phyloP scores from a whole-genome alignment of 1,284 basidiomycete genomes.

The Ceratobasidium sp. region DNA sequence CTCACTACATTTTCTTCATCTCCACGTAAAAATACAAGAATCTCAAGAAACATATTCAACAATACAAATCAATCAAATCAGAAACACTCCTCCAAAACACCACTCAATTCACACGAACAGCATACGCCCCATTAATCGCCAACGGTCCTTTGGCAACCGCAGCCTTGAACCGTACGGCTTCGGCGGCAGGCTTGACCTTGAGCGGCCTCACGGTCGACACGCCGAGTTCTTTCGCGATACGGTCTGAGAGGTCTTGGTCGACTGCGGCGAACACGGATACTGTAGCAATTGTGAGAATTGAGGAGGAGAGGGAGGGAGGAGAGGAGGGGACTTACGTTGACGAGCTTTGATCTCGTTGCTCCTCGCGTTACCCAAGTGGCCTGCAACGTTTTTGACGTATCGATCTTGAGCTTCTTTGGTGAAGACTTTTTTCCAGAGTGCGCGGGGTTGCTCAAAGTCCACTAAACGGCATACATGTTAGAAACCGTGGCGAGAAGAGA shows the following conservation, averaged over 20 bases:
- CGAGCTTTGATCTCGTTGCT: constrained; percentile 73
- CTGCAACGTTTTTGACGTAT: constrained; percentile 82
- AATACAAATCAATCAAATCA: too few relatives aligned
- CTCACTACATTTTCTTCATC: too few relatives aligned
- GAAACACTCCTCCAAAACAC: not conserved
- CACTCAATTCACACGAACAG: constrained; percentile 1
- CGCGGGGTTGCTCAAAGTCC: constrained; percentile 93
- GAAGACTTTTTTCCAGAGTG: constrained; percentile 83
- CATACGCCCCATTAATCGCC: constrained; percentile 24
- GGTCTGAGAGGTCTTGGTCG: constrained; percentile 76
- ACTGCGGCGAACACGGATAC: constrained; percentile 86
- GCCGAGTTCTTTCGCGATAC: constrained; percentile 80
- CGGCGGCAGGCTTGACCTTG: constrained; percentile 70
- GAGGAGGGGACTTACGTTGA: constrained; percentile 68
- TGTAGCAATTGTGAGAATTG: constrained; percentile 53
- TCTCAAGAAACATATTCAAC: too few relatives aligned
- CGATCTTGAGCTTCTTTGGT: constrained; percentile 74
- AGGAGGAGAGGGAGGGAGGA: not conserved
- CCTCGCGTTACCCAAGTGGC: constrained; percentile 77
- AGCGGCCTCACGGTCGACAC: constrained; percentile 72
- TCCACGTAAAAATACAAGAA: too few relatives aligned
- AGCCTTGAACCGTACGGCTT: constrained; percentile 66
- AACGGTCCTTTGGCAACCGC: not conserved
- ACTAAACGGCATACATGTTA: constrained; percentile 59
- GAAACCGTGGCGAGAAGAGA: not conserved